Conservation (phyloP, 805 yeast species). For the Schwanniomyces occidentalis region DNA sequence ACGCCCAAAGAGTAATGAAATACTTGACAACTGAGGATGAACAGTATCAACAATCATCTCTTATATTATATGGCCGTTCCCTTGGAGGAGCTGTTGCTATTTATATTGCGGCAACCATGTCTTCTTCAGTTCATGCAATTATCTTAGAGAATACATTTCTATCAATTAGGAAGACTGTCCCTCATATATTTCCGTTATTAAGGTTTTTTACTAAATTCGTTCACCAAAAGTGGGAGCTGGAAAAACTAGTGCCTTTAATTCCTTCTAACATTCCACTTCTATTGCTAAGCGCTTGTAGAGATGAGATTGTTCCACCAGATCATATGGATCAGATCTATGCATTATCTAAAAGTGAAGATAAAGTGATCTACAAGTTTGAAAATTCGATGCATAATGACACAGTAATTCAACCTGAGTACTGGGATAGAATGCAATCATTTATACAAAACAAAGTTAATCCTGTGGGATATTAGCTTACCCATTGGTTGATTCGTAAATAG, state of each 20-base stretch:
- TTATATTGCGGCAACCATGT: slow-evolving; percentile 66
- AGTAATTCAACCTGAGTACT: slow-evolving; percentile 69
- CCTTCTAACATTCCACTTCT: slow-evolving; percentile 62
- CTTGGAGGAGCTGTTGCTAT: slow-evolving; percentile 95
- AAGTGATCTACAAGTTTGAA: slow-evolving; percentile 54
- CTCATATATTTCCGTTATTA: slow-evolving; percentile 73
- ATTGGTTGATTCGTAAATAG: slow-evolving; percentile 5
- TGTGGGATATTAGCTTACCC: slow-evolving; percentile 25
- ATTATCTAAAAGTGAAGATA: slow-evolving; percentile 50
- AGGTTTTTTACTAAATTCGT: slow-evolving; percentile 58
- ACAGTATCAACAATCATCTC: slow-evolving; percentile 50
- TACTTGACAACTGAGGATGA: slow-evolving; percentile 52
- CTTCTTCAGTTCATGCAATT: slow-evolving; percentile 55
- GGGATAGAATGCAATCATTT: slow-evolving; percentile 67
- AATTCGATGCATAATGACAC: slow-evolving; percentile 84
- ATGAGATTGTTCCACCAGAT: slow-evolving; percentile 88
- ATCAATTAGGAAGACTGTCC: slow-evolving; percentile 66
- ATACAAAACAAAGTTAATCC: slow-evolving; percentile 46
- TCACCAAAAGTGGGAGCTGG: slow-evolving; percentile 83
- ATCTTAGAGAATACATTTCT: slow-evolving; percentile 87
- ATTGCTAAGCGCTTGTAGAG: slow-evolving; percentile 70
- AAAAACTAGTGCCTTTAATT: slow-evolving; percentile 51
- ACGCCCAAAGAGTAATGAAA: slow-evolving; percentile 71
- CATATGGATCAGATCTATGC: slow-evolving; percentile 70
- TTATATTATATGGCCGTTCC: slow-evolving; percentile 83